phyloP scores from a whole-genome alignment of 768 basidiomycete genomes.

The Austroboletus eburneus region DNA sequence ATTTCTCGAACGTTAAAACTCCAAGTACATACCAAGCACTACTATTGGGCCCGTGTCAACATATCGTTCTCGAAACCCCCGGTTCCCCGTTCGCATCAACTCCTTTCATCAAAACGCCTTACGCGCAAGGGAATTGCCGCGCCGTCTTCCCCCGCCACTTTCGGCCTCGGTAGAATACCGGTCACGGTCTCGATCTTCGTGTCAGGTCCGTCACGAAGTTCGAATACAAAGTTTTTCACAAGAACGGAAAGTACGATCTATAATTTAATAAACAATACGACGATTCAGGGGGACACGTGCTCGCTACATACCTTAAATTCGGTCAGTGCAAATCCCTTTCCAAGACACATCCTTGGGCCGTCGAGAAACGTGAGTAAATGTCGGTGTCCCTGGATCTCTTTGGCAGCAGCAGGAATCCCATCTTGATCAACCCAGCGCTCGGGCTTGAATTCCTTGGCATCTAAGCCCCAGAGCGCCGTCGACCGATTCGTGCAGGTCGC shows the following conservation, averaged over 20 bases:
- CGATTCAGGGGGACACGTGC: too few relatives aligned
- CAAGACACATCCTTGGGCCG: too few relatives aligned
- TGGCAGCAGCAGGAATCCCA: conserved; percentile 25
- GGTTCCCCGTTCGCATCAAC: too few relatives aligned
- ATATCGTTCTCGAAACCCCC: too few relatives aligned
- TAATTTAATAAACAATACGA: too few relatives aligned
- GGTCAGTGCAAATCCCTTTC: too few relatives aligned
- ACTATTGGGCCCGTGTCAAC: too few relatives aligned
- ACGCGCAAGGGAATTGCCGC: conserved; percentile 29
- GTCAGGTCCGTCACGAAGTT: conserved; percentile 17
- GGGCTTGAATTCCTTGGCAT: conserved; percentile 54
- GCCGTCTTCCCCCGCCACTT: conserved; percentile 22
- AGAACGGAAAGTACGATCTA: conserved; percentile 44
- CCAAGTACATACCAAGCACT: too few relatives aligned
- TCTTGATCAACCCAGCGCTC: conserved; percentile 59
- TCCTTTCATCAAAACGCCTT: too few relatives aligned
- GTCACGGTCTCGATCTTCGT: conserved; percentile 9
- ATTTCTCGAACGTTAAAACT: too few relatives aligned
- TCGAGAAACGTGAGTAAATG: conserved; percentile 45
- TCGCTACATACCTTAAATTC: too few relatives aligned
- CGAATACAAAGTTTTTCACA: conserved; percentile 29
- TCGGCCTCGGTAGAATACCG: conserved; percentile 20
- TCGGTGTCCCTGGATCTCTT: conserved; percentile 44
- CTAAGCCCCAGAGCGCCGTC: conserved; percentile 54
- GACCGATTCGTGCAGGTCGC: conserved; percentile 45